These are phyloP conservation scores for Zea luxurians DNA, from an alignment of 176 grass and related monocot genomes.

Conservation along the genomic window DNA sequence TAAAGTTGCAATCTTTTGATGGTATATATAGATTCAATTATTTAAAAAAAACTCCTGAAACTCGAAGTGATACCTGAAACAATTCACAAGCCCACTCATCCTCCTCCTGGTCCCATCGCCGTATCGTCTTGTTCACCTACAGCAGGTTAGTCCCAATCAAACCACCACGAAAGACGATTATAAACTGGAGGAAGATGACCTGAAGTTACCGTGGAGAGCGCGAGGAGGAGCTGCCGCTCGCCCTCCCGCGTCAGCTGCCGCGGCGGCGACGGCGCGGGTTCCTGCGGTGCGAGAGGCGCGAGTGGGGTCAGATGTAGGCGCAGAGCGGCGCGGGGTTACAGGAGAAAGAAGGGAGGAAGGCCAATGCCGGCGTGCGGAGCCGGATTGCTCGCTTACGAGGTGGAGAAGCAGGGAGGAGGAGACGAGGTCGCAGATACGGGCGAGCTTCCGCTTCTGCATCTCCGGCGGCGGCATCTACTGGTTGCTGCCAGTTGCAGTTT, in stretches of 20 bases:
- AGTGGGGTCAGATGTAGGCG: conserved; percentile 25
- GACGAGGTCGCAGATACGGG: conserved; percentile 63
- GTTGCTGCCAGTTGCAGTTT: not conserved
- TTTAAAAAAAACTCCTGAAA: not conserved
- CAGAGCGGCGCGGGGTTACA: conserved; percentile 1
- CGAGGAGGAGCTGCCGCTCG: not conserved
- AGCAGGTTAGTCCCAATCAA: not conserved
- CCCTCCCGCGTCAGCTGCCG: not conserved
- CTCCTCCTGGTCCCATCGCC: not conserved
- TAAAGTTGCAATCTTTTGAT: too few species aligned
- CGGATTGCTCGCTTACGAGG: conserved; percentile 34
- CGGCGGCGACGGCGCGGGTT: conserved; percentile 13
- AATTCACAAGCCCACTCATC: not conserved
- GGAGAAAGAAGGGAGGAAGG: not conserved
- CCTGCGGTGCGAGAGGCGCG: conserved; percentile 37
- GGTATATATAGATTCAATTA: too few species aligned
- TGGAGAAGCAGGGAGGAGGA: conserved; percentile 46
- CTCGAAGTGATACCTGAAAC: not conserved
- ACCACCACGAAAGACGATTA: not conserved
- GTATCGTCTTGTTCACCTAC: conserved; percentile 5
- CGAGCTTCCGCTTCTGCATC: conserved; percentile 46
- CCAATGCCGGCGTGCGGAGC: not conserved
- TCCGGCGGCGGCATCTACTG: conserved; percentile 18
- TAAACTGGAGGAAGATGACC: not conserved
- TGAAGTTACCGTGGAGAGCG: conserved; percentile 2